Evolutionary conservation across 1,139 yeast species (phyloP).

Genomic region (Debaryomyces sp.): DNA sequence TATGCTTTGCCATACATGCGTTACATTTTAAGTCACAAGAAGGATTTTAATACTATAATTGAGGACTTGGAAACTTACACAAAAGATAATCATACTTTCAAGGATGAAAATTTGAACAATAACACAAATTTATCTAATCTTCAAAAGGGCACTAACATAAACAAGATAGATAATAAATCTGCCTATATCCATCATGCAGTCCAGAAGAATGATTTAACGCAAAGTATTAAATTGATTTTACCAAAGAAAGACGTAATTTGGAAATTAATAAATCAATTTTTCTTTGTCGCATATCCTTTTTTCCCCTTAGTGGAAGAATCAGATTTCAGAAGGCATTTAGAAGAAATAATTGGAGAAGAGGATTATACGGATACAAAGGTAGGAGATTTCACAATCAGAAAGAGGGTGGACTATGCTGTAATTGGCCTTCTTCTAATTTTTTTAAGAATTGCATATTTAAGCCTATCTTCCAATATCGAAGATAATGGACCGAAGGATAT

Average conservation of each 20-base stretch:
- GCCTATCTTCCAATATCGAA: neutral
- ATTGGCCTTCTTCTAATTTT: neutral
- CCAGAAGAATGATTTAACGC: neutral
- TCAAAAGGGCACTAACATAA: neutral
- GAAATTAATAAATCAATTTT: neutral
- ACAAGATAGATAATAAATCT: too few species aligned
- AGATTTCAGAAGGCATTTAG: neutral
- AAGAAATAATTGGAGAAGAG: neutral
- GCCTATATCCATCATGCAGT: too few species aligned
- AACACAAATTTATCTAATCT: too few species aligned
- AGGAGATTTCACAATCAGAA: neutral
- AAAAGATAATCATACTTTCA: slow-evolving; percentile 3
- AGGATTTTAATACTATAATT: neutral
- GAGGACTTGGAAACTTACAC: slow-evolving; percentile 6
- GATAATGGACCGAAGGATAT: neutral
- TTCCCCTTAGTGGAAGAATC: neutral
- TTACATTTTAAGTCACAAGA: slow-evolving; percentile 1
- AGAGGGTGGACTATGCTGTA: neutral
- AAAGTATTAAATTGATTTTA: neutral
- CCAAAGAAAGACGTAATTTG: neutral
- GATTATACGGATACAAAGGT: neutral
- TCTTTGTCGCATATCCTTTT: neutral
- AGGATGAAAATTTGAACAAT: slow-evolving; percentile 22
- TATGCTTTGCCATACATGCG: slow-evolving; percentile 1
- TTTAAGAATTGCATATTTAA: neutral